Evolutionary conservation across 805 yeast species (phyloP).

Genomic region (Henningerozyma blattae): DNA sequence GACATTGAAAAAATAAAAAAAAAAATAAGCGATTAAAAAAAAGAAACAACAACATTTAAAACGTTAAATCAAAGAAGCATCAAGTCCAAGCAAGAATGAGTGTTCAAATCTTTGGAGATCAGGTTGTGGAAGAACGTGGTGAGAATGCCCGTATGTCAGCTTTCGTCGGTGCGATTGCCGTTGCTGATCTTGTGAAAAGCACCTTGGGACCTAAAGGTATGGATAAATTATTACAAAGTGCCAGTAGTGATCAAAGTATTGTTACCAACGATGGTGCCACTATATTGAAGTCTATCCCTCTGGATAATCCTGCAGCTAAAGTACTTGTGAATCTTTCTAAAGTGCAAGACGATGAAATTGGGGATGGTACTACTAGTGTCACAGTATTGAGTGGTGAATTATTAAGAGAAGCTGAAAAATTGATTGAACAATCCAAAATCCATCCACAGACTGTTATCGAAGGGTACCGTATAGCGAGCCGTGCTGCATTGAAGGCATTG

Average conservation of each 20-base stretch:
- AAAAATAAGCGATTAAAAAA: no score
- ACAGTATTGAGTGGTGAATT: slow-evolving; percentile 86
- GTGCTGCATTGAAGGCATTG: slow-evolving; percentile 75
- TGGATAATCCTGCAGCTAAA: slow-evolving; percentile 96
- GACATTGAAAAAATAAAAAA: no score
- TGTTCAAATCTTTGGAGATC: slow-evolving; percentile 92
- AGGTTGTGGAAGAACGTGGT: slow-evolving; percentile 94
- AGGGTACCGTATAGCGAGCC: slow-evolving; percentile 83
- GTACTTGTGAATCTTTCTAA: slow-evolving; percentile 89
- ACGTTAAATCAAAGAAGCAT: neutral
- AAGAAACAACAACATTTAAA: neutral
- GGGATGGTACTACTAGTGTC: slow-evolving; percentile 97
- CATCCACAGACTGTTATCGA: slow-evolving; percentile 97
- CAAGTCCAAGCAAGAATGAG: slow-evolving; percentile 17
- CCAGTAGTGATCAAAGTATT: slow-evolving; percentile 63
- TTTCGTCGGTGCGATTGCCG: slow-evolving; percentile 97
- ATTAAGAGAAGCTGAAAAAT: slow-evolving; percentile 85
- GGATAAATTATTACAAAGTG: slow-evolving; percentile 89
- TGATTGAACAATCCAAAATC: slow-evolving; percentile 73
- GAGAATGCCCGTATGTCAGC: slow-evolving; percentile 97
- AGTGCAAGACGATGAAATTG: slow-evolving; percentile 97
- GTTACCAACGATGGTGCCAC: slow-evolving; percentile 99
- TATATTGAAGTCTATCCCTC: slow-evolving; percentile 81
- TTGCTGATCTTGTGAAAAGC: slow-evolving; percentile 90
- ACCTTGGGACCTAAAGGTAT: slow-evolving; percentile 98